Base-by-base conservation (phyloP, 2,329 filamentous ascomycete genomes). In the Plectosphaerella cucumerina region DNA sequence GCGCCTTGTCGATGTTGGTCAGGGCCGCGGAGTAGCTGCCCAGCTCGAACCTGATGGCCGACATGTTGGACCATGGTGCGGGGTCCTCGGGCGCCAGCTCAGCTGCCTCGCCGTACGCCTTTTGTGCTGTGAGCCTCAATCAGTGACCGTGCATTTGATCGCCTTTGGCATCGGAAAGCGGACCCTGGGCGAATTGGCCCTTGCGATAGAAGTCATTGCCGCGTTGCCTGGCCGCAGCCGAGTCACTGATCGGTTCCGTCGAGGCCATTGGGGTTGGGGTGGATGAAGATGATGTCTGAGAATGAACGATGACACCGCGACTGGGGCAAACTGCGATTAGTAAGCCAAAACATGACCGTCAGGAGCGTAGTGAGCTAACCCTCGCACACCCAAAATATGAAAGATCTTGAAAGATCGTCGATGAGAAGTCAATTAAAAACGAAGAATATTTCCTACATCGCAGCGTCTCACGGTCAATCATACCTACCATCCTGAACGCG, bases 21-120 rank as follows among this genome's bases (percentile, higher is more conserved):
- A 51, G 39, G 18, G 54, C 53, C 8, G 41, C 41, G 4, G 42
- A 8, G 33, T 60, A 59, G n/a, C 57, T 44, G 18, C 60, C 58
- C 44, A 51, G 53, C 48, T 61, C 57, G 18, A 58, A 60, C 44
- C 54, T 55, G 46, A 59, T 53, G 34, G 54, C 53, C 3, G 59
- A 59, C 8, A 59, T 48, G 44, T 61, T 61, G 3, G 58, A 57
- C 15, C 48, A 49, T 11, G 15, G 21, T 17, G 41, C 48, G 20
- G 39, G n/a, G 17, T 42, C 39, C 17, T 42, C 39, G 6, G 39
- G 17, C 5, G 39, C 39, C 39, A 42, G 39, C 39, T 11, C 12
- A 17, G 39, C 39, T 6, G 39, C 39, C n/a, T 42, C 39, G 9
- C 4, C 6, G 17, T 42, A 42, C 17, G 39, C 39, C 39, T 42